Conservation (phyloP, 2,329 filamentous ascomycete genomes). For the Beauveria sp. region DNA sequence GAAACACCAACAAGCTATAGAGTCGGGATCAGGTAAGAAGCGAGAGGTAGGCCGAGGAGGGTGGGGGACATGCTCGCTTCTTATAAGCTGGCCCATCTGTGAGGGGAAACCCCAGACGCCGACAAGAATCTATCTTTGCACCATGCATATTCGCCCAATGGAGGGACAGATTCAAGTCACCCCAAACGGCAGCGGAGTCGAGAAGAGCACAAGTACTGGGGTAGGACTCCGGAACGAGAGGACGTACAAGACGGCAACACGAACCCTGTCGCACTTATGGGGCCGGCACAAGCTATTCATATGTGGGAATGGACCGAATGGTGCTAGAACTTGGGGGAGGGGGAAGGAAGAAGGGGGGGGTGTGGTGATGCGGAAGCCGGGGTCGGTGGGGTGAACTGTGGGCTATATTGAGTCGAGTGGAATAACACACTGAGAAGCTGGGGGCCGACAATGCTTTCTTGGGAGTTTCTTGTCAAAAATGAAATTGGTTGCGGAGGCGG, state of each 20-base stretch:
- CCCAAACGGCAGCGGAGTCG: not conserved
- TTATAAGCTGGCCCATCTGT: not conserved
- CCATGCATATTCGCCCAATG: too few relatives aligned
- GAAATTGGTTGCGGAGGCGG: not conserved
- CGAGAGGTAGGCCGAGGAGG: not conserved
- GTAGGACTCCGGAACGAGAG: too few relatives aligned
- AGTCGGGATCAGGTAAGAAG: not conserved
- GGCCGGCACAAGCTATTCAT: not conserved
- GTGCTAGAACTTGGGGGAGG: not conserved
- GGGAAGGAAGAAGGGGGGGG: not conserved
- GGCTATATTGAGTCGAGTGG: not conserved
- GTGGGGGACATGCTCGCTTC: not conserved
- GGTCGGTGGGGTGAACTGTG: not conserved
- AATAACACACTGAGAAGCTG: not conserved
- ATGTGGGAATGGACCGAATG: slow-evolving; percentile 3
- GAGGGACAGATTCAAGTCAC: not conserved
- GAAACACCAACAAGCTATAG: not conserved
- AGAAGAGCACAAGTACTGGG: too few relatives aligned
- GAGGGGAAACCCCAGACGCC: not conserved
- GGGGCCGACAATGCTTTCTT: not conserved
- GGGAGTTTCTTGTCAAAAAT: not conserved
- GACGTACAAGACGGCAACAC: not conserved
- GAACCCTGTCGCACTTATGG: slow-evolving; percentile 1
- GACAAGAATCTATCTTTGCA: not conserved
- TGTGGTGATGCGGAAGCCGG: slow-evolving; percentile 8